Base-by-base conservation (phyloP, 345 rosid species). In the Sisymbrium irio region DNA sequence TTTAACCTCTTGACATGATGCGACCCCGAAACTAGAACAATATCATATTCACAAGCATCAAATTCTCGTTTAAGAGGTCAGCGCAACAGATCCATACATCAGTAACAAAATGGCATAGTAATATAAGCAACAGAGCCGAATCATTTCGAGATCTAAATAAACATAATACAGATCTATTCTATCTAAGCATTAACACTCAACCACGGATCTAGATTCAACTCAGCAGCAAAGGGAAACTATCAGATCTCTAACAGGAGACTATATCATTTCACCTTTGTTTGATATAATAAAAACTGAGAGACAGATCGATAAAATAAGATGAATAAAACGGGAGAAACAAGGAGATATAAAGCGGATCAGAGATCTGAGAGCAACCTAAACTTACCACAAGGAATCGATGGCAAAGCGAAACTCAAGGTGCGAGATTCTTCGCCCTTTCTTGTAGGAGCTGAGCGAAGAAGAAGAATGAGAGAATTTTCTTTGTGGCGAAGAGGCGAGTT, bases 371-470 rank as follows among this genome's bases (percentile, higher is more conserved):
- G 54, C 12, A 47, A 11, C 12, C 58, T 50, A 60, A 13, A 46
- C 51, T 27, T 69, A 71, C 57, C 76, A 25, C 61, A 58, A 4
- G 50, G 19, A 76, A 76, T 58, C 25, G 83, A 74, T 12, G 77
- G 75, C 66, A 4, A 66, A 14, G 62, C 61, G 45, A 47, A 58
- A 54, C 28, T 25, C 33, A 51, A 57, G 80, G 82, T 75, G 69
- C 22, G 58, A 42, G 62, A 74, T 27, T 69, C 78, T 72, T 77
- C 78, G 79, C 77, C 86, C 77, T 77, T 81, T 61, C 14, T 73
- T 74, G 65, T 71, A 40, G 35, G 80, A 79, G 76, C 25, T 60
- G 72, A 73, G 55, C 60, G 64, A 74, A 42, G 67, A 74, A 42
- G 63, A 65, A 54, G 68, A 25, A 41, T 33, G 40, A 60, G 67